These are phyloP conservation scores for Trichoderma sp. DNA, from an alignment of 2,329 filamentous ascomycete genomes.

Conservation along the genomic window DNA sequence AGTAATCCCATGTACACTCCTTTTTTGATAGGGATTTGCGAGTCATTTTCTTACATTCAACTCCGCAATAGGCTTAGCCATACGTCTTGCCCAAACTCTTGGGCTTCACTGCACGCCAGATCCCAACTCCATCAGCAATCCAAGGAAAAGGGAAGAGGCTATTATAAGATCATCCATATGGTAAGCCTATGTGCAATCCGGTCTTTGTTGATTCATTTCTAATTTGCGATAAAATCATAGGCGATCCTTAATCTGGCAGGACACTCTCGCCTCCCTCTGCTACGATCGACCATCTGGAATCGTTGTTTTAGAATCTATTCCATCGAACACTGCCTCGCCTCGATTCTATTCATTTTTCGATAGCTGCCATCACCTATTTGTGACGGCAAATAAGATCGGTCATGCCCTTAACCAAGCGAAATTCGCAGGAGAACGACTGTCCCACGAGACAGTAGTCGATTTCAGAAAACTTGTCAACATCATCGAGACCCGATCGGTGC, in stretches of 20 bases:
- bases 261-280: conserved; percentile 7
- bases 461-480: conserved; percentile 8
- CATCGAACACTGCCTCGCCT: background rate
- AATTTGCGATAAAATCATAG: background rate
- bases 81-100: conserved; percentile 7
- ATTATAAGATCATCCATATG: background rate
- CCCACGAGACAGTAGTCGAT: conserved; percentile 1
- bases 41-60: conserved; percentile 2
- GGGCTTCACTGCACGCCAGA: conserved; percentile 6
- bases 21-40: background rate
- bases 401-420: background rate
- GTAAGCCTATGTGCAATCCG: background rate
- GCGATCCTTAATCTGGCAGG: conserved; percentile 9
- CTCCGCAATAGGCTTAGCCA: conserved; percentile 1
- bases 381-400: background rate
- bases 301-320: conserved; percentile 7
- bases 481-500: conserved; percentile 3
- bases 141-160: background rate
- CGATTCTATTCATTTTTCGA: conserved; percentile 9
- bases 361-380: conserved; percentile 1
- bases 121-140: background rate
- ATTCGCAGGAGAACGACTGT: background rate
- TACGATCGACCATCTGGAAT: conserved; percentile 12
- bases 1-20: background rate
- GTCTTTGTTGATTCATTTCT: background rate